Base-by-base conservation (phyloP, 2,329 filamentous ascomycete genomes). In the Cytospora chrysosperma region DNA sequence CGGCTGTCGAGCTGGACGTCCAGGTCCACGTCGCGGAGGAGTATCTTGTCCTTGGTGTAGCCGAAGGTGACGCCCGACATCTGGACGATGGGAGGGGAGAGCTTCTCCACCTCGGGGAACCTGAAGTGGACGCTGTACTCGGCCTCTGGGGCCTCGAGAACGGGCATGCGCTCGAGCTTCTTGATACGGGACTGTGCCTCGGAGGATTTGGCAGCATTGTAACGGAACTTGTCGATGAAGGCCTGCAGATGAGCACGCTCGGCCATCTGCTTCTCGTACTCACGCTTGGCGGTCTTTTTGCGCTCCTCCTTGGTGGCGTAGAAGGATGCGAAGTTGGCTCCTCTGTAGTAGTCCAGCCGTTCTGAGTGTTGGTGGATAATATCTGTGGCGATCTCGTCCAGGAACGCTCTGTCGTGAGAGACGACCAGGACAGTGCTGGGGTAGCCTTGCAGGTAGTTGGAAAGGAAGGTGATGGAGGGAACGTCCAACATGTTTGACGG, bases 401-500 rank as follows among this genome's bases (percentile, higher is more conserved):
- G 84, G 85, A 99, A 99, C 1, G 95, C 93, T 84, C 95, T 88
- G 86, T 99, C 95, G 90, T 99, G 95, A 76, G 92, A 97, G 68
- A 99, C 95, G 60, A 99, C 94, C 17, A 99, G 83, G 30, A 99
- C 88, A 2, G 95, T 98, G 77, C 92, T 97, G 47, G 94, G 94
- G 74, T 99, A 99, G 56, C 82, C 83, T 76, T 97, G 93, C 10
- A 99, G 89, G 74, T 99, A 99, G 73, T 93, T 94, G 55, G 94
- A 91, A 75, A 99, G 85, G 86, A 98, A 99, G 62, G 95, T 96
- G 74, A 99, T 98, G 27, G 95, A 98, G n/a, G 95, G 95, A 63
- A 99, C 95, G 79, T 98, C 95, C 92, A 99, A 93, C 94, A 98
- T 98, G 88, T 98, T 98, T 62, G 94, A 98, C 79, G 95, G 95